Base-by-base conservation (phyloP, 495 filamentous ascomycete species). In the Tuber umbilicatum region DNA sequence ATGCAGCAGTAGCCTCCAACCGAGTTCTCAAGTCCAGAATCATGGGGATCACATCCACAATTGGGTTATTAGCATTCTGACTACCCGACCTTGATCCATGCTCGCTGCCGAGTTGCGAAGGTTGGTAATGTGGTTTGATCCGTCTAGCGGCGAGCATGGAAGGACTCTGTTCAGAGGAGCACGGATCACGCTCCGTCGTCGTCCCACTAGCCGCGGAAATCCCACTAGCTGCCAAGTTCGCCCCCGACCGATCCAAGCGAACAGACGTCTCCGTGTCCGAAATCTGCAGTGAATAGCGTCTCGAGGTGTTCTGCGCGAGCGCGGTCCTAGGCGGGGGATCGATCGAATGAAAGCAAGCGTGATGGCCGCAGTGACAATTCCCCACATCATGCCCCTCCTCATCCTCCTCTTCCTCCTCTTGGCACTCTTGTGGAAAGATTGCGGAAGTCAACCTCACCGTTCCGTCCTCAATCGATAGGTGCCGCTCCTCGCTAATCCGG, bases 261-360 rank as follows among this genome's bases (percentile, higher is more conserved):
- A 74, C 41, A 19, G 74, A 74, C 17, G 69, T 60, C 69, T 75
- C 70, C 35, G 74, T 70, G 21, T 75, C 72, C 5, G 67, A 73
- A 23, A 77, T 73, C 67, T 76, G 75, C 14, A 75, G 67, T 3
- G 76, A 79, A 60, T 70, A 73, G 38, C 40, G 77, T 2, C 68
- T 75, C 23, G 70, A 71, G 23, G 55, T 45, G n/a, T 68, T 70
- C 68, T 78, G 76, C 19, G 70, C 42, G 14, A 55, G 47, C n/a
- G 71, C 27, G 39, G 55, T 16, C 27, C 69, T 10, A 37, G 35
- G n/a, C 16, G 70, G 70, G 50, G 39, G 69, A 40, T 70, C 78
- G 45, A 72, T 60, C 2, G 79, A 73, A 50, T 81, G 79, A 76
- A 47, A 81, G 50, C 79, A 81, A 31, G 79, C 75, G 64, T 81